Base-by-base conservation (phyloP, 257 asterid species). In the Thymus quinquecostatus region DNA sequence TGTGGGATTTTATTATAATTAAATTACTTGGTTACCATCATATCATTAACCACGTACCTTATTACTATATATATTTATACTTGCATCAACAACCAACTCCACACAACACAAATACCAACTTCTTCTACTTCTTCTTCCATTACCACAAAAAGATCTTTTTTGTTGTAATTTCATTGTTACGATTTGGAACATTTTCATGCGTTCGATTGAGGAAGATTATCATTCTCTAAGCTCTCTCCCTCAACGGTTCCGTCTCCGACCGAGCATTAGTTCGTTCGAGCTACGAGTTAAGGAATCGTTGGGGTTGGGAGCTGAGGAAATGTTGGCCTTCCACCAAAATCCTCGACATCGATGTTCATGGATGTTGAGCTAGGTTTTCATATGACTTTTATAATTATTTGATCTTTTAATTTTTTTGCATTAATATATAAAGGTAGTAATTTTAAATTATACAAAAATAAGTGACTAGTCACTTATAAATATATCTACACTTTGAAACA, bases 191-290 rank as follows among this genome's bases (percentile, higher is more conserved):
- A 9, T 13, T 21, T 12, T 27, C 3, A 2, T 9, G 7, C 7
- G 3, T 3, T 10, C 2, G 21, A 13, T 14, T 7, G n/a, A 57
- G 72, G 60, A 49, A 68, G n/a, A 53, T 43, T 60, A 69, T n/a
- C 77, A 33, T 32, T 78, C 68, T 78, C 86, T 78, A 47, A 75
- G 36, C 82, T 74, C 81, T 78, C 82, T 77, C 78, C 82, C 82
- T 81, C 80, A 81, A 77, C 75, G 85, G 85, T 59, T 80, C 75
- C 55, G 60, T 11, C 6, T 32, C 5, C 29, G 1, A 11, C 59
- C 47, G 11, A 45, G 62, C 12, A 1, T 33, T 48, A 63, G 12
- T 6, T 4, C 10, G 5, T 44, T 58, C 13, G 44, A 51, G 69
- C 29, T 64, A n/a, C 0, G n/a, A 30, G 61, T 57, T 58, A 33